Evolutionary conservation across 352 stramenopile species (phyloP), one percentile per base, ranked within the genome.

Genomic region (Globisporangium okanoganense): DNA sequence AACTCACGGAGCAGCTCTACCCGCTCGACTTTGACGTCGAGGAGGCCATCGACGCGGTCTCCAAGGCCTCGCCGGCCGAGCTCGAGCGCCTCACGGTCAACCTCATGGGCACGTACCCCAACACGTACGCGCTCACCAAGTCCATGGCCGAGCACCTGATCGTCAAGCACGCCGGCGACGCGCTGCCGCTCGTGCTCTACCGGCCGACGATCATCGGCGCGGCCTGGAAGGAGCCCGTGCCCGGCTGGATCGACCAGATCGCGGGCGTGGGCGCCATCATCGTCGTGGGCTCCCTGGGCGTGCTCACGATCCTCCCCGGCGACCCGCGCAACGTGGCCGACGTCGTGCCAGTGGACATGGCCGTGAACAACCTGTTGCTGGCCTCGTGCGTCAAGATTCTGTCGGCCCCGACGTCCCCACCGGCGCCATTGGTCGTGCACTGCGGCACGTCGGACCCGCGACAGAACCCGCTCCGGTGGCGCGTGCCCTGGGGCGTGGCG

Each of bases 121-220:
- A 96, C 69, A 96, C 87, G 45, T 96, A 95, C 69, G 86, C 84
- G 22, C 78, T 96, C 0, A 96, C 86, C 64, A 95, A 96, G 69
- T 91, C 84, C 16, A 94, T 95, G 79, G 84, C 85, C 43, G 87
- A 96, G 70, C 79, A 92, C 36, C 56, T 95, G 29, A 50, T 94
- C 27, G 65, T 82, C 45, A 69, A 79, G 61, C 70, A 83, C 51
- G 58, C 82, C 9, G 60, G 62, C 1, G n/a, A 36, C 2, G 13
- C 16, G 20, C 74, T 94, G 9, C 84, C 86, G 20, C 59, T 95
- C 25, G 72, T 93, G 27, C 83, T 96, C 44, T 89, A 91, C 50
- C 76, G 87, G 0, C 87, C 87, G 8, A 93, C 87, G 9, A 96
- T 96, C 62, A 91, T 96, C 52, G 85, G 85, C 29, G 85, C 85